Evolutionary conservation across 371 early-diverging fungal species (phyloP).

Genomic region (Apophysomyces trapeziformis): DNA sequence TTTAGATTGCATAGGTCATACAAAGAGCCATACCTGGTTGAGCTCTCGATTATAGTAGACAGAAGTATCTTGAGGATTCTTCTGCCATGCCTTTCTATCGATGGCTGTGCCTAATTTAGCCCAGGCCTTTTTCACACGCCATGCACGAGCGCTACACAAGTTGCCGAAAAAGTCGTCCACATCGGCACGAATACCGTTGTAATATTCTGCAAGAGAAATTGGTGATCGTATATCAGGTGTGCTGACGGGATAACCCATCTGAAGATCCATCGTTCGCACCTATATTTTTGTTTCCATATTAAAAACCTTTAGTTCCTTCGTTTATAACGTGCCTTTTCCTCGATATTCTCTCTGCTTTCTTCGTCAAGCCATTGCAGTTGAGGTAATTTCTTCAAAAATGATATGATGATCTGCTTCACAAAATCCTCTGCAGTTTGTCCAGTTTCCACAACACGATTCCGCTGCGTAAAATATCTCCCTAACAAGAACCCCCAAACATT

Average conservation of each 20-base stretch:
- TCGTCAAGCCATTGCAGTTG: constrained; percentile 48
- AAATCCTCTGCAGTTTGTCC: constrained; percentile 33
- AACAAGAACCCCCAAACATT: constrained; percentile 51
- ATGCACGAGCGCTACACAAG: constrained; percentile 33
- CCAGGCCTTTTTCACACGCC: constrained; percentile 29
- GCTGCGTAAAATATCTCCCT: constrained; percentile 55
- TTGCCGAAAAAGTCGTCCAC: constrained; percentile 52
- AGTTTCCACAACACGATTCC: constrained; percentile 10
- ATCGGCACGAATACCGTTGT: constrained; percentile 37
- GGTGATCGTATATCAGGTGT: constrained; percentile 46
- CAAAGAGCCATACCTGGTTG: constrained; percentile 28
- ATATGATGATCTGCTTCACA: constrained; percentile 28
- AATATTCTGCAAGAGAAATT: constrained; percentile 49
- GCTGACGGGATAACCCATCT: constrained; percentile 53
- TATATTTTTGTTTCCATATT: not conserved
- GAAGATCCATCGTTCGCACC: constrained; percentile 19
- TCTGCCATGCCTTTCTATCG: constrained; percentile 51
- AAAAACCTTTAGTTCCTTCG: not conserved
- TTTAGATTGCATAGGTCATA: not conserved
- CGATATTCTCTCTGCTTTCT: constrained; percentile 30
- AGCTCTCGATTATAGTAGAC: constrained; percentile 36
- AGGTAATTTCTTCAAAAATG: constrained; percentile 37
- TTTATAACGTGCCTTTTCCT: constrained; percentile 35
- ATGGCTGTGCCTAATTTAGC: constrained; percentile 26
- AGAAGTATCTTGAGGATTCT: constrained; percentile 56